Evolutionary conservation across 2,329 filamentous ascomycete genomes (phyloP), one percentile per base, ranked within the genome.

Genomic region (Reticulascus tulasneorum): DNA sequence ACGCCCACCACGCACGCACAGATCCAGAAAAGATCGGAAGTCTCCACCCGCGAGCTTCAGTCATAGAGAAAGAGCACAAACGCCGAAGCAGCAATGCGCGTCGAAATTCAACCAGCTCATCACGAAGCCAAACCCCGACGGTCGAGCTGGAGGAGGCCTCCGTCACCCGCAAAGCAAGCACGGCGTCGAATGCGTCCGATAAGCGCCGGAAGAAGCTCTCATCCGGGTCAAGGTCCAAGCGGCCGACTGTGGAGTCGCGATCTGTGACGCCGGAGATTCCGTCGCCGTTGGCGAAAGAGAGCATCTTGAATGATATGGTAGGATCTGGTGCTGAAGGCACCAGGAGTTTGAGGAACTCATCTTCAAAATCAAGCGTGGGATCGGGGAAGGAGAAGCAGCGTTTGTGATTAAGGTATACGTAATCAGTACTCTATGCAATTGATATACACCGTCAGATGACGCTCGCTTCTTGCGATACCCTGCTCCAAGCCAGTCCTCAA

Each of bases 231-330:
- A 65, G 62, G 42, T 47, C 65, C 13, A 71, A 64, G 50, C 62
- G 71, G 22, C 55, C 67, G 0, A 62, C 62, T 1, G 58, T 60
- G 5, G 73, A 77, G 29, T 69, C 68, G 5, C 58, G 74, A 33
- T 77, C 73, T 5, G 63, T 72, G 4, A 77, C 74, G 4, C 75
- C 74, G 1, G 75, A 79, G 26, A 63, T 64, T 13, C 62, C 73
- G 5, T 77, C 74, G 4, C 75, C 73, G 4, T 52, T 79, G 40
- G 67, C 71, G 7, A 63, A 60, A 33, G 72, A 73, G 46, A 71
- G 64, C 41, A n/a, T n/a, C n/a, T n/a, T n/a, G n/a, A n/a, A n/a
- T n/a, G n/a, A n/a, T n/a, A 71, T 59, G 30, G 44, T 59, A 18
- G 37, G 30, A 7, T 38, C 34, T 1, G 40, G 40, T 3, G 34